phyloP scores from a whole-genome alignment of 2,329 filamentous ascomycete genomes.

The Epichloe gansuensis region DNA sequence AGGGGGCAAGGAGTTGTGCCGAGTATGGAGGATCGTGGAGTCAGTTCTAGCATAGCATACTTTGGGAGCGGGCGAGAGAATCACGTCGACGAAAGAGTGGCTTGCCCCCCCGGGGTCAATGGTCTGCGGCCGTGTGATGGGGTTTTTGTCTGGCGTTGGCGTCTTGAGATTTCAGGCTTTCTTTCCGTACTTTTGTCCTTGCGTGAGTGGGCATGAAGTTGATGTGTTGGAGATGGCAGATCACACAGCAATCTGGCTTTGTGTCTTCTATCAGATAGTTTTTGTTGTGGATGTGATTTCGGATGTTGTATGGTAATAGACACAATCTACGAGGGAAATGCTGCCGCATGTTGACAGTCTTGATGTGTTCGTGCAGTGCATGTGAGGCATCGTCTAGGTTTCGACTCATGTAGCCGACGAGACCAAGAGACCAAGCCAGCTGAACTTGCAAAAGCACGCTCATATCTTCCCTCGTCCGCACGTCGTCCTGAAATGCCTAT shows the following conservation, averaged over 20 bases:
- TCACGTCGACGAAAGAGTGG: neutral
- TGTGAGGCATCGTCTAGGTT: too few relatives aligned
- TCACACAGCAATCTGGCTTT: neutral
- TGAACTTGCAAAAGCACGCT: neutral
- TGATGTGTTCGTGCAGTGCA: too few relatives aligned
- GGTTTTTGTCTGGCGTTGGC: conserved; percentile 21
- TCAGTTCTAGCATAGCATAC: conserved; percentile 7
- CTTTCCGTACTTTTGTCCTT: neutral
- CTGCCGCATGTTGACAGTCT: too few relatives aligned
- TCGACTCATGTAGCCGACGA: too few relatives aligned
- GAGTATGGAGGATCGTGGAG: neutral
- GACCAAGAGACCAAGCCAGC: neutral
- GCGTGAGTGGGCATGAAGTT: neutral
- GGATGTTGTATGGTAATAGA: neutral
- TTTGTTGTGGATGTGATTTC: neutral
- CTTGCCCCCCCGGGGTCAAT: neutral
- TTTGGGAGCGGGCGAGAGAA: neutral
- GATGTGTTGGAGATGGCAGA: conserved; percentile 1
- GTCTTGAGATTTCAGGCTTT: conserved; percentile 11
- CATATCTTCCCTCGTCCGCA: neutral
- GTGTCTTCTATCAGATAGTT: neutral
- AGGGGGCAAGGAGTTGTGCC: conserved; percentile 10
- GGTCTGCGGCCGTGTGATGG: conserved; percentile 12
- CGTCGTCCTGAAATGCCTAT: neutral
- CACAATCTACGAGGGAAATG: neutral